phyloP scores from a whole-genome alignment of 441 rosid genomes.

The Euphorbia schlechtendalii region DNA sequence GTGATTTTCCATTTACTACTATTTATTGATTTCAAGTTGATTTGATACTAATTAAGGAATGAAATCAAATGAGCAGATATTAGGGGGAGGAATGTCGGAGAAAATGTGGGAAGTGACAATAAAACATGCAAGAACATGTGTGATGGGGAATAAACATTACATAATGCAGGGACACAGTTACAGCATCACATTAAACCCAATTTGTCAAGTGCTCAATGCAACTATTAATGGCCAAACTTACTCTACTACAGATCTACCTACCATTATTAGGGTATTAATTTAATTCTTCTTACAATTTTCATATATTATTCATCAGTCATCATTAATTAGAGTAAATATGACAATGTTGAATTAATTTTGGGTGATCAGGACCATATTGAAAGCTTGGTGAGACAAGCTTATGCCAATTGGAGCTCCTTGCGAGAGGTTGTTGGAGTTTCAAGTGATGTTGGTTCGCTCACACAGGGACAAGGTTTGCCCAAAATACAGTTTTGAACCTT shows the following conservation, averaged over 20 bases:
- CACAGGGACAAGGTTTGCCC: slow-evolving; percentile 40
- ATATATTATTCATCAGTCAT: no score
- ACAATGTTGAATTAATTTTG: not conserved
- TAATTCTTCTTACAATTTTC: not conserved
- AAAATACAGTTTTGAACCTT: no score
- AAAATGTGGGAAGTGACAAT: slow-evolving; percentile 70
- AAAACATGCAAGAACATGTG: slow-evolving; percentile 71
- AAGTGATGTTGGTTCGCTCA: slow-evolving; percentile 38
- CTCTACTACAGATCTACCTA: slow-evolving; percentile 26
- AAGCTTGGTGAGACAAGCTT: slow-evolving; percentile 50
- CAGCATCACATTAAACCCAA: slow-evolving; percentile 46
- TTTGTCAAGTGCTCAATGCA: slow-evolving; percentile 57
- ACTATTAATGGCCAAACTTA: slow-evolving; percentile 32
- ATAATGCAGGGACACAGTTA: slow-evolving; percentile 30
- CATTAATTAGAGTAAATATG: not conserved
- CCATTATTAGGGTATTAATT: slow-evolving; percentile 33
- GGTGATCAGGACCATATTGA: slow-evolving; percentile 32
- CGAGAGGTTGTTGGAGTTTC: slow-evolving; percentile 38
- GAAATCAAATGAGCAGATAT: slow-evolving; percentile 37
- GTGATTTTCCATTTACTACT: not conserved
- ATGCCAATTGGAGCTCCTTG: slow-evolving; percentile 42
- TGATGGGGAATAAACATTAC: slow-evolving; percentile 49
- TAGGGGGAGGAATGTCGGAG: slow-evolving; percentile 74
- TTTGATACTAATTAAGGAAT: no score
- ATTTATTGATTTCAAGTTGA: no score